A percentile compares a stretch with the other conserved stretches of the same genome.
phyloP scores from a whole-genome alignment of 805 yeast genomes.

The Hanseniaspora pseudoguilliermondii region DNA sequence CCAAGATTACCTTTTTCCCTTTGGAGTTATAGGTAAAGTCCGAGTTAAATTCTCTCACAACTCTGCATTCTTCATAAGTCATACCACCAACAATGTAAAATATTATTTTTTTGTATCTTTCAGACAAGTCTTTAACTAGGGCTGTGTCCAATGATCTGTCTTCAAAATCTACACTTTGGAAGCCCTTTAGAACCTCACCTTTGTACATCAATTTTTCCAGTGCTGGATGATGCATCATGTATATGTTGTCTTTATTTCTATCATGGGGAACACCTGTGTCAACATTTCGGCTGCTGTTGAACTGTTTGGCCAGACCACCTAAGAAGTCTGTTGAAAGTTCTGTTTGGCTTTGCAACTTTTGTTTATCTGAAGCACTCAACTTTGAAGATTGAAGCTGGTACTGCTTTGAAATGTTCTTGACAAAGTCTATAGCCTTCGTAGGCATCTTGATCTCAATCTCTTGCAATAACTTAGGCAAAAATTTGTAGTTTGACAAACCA shows the following conservation, averaged over 20 bases:
- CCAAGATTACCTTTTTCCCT: constrained; percentile 59
- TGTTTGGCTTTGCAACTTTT: background rate
- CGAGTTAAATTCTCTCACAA: constrained; percentile 57
- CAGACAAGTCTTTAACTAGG: constrained; percentile 25
- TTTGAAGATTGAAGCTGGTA: constrained; percentile 7
- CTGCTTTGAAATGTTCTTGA: constrained; percentile 23
- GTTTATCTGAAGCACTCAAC: constrained; percentile 14
- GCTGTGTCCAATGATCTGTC: constrained; percentile 34
- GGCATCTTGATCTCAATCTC: constrained; percentile 30
- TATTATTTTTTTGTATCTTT: constrained; percentile 45
- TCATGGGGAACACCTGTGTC: constrained; percentile 16
- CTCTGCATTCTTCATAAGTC: constrained; percentile 82
- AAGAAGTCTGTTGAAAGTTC: constrained; percentile 21
- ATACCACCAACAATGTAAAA: constrained; percentile 75
- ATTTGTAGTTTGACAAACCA: constrained; percentile 53
- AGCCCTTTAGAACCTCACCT: constrained; percentile 14
- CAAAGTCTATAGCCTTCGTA: constrained; percentile 30
- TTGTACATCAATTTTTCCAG: constrained; percentile 30
- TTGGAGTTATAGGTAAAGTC: constrained; percentile 27
- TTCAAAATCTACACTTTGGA: constrained; percentile 27
- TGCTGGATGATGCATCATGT: constrained; percentile 83
- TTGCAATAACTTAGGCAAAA: constrained; percentile 33
- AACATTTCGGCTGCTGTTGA: constrained; percentile 26
- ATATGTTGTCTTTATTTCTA: constrained; percentile 44
- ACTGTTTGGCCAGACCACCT: constrained; percentile 26